Evolutionary conservation across 2,329 filamentous ascomycete genomes (phyloP).

Genomic region (Aspergillus sp.): DNA sequence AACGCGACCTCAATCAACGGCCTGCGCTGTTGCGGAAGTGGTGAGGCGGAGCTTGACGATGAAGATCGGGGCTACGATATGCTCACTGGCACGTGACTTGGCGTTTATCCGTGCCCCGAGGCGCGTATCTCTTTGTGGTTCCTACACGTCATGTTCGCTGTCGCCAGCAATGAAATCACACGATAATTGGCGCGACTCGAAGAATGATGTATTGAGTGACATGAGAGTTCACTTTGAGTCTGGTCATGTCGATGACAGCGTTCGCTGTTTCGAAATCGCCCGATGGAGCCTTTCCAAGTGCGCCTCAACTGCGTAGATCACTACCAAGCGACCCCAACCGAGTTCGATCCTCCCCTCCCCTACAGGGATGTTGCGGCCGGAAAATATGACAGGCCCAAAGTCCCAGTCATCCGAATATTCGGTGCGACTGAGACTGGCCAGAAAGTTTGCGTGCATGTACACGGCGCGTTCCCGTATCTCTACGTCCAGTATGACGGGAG

Average conservation of each 20-base stretch:
- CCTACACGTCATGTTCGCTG: slow-evolving; percentile 9
- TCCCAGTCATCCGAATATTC: slow-evolving; percentile 87
- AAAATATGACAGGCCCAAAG: slow-evolving; percentile 63
- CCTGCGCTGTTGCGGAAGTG: not conserved
- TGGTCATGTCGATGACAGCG: slow-evolving; percentile 24
- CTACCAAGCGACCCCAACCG: slow-evolving; percentile 77
- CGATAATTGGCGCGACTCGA: not conserved
- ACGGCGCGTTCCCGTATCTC: slow-evolving; percentile 94
- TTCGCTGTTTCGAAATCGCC: slow-evolving; percentile 15
- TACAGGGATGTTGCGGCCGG: slow-evolving; percentile 60
- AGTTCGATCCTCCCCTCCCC: slow-evolving; percentile 76
- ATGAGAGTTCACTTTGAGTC: slow-evolving; percentile 4
- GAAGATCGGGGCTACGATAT: slow-evolving; percentile 11
- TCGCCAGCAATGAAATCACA: slow-evolving; percentile 3
- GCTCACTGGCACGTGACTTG: slow-evolving; percentile 24
- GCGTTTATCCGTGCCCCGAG: slow-evolving; percentile 23
- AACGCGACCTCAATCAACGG: not conserved
- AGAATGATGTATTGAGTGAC: not conserved
- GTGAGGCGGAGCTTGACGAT: not conserved
- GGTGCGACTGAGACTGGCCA: slow-evolving; percentile 92
- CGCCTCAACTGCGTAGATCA: slow-evolving; percentile 94
- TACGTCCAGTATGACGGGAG: slow-evolving; percentile 80
- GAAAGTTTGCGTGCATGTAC: slow-evolving; percentile 92
- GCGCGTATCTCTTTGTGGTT: slow-evolving; percentile 13
- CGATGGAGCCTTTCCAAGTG: slow-evolving; percentile 78